phyloP scores from a whole-genome alignment of 2,329 filamentous ascomycete species.

The Aspergillus udagawae region DNA sequence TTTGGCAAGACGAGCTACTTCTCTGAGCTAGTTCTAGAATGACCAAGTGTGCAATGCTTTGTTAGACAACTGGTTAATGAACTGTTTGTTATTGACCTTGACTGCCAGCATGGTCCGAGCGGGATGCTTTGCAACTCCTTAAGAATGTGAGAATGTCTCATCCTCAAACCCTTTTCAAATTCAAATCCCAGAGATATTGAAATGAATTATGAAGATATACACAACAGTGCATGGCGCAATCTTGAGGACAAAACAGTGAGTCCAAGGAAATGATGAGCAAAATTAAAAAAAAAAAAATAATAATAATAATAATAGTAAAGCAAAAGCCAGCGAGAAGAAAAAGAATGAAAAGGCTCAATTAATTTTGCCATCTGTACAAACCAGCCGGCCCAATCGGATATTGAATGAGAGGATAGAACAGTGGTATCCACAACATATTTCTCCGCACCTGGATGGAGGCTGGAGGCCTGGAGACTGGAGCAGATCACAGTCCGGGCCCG shows the following conservation, averaged over 20 bases:
- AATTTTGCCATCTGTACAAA: background rate
- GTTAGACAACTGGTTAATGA: too few species aligned
- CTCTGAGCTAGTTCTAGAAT: background rate
- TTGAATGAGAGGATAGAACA: background rate
- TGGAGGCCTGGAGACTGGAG: background rate
- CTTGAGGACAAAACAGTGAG: background rate
- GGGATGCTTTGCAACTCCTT: background rate
- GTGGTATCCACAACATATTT: background rate
- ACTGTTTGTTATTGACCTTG: background rate
- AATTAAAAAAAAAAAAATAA: background rate
- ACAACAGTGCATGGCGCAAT: background rate
- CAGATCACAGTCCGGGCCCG: constrained; percentile 3
- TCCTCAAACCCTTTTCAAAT: too few species aligned
- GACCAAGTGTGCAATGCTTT: too few species aligned
- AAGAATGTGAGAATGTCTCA: background rate
- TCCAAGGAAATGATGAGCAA: background rate
- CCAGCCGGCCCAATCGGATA: background rate
- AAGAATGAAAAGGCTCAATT: background rate
- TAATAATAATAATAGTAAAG: background rate
- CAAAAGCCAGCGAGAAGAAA: too few species aligned
- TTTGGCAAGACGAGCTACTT: background rate
- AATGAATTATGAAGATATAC: background rate
- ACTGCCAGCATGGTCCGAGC: background rate
- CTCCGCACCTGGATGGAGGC: constrained; percentile 6
- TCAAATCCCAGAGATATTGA: background rate